These are phyloP conservation scores for Ashbya aceris DNA, from an alignment of 1,139 yeast genomes.

Conservation along the genomic window DNA sequence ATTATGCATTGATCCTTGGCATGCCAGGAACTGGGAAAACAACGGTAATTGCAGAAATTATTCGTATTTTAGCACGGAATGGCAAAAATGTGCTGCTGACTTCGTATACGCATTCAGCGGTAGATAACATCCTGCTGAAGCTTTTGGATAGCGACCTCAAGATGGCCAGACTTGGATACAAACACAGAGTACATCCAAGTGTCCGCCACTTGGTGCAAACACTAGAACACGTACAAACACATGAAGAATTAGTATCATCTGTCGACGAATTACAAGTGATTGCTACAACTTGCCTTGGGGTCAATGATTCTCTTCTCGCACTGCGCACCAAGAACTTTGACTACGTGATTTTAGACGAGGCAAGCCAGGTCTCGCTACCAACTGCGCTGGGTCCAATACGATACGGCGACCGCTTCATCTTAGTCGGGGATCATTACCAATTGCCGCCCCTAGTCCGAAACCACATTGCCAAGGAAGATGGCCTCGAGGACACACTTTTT, in stretches of 20 bases:
- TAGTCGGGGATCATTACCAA: conserved; percentile 94
- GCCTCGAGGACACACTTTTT: conserved; percentile 73
- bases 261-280: conserved; percentile 61
- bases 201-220: conserved; percentile 47
- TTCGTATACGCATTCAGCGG: conserved; percentile 92
- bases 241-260: conserved; percentile 37
- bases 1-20: conserved; percentile 76
- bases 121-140: conserved; percentile 80
- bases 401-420: conserved; percentile 64
- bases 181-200: conserved; percentile 51
- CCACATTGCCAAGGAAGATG: conserved; percentile 45
- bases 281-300: conserved; percentile 82
- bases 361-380: conserved; percentile 91
- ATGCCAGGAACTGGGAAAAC: conserved; percentile 99
- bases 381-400: conserved; percentile 81
- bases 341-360: conserved; percentile 92
- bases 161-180: conserved; percentile 45
- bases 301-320: conserved; percentile 49
- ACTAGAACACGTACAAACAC: conserved; percentile 33
- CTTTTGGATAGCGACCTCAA: conserved; percentile 33
- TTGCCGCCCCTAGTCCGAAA: conserved; percentile 75
- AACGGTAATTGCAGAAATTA: conserved; percentile 74
- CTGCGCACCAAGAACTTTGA: conserved; percentile 53
- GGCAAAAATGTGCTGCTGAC: conserved; percentile 67
- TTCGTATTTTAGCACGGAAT: conserved; percentile 47